A percentile compares a stretch with the other conserved stretches of the same genome.
Conservation (phyloP, 140 eudicot genomes). For the Flaveria floridana region DNA sequence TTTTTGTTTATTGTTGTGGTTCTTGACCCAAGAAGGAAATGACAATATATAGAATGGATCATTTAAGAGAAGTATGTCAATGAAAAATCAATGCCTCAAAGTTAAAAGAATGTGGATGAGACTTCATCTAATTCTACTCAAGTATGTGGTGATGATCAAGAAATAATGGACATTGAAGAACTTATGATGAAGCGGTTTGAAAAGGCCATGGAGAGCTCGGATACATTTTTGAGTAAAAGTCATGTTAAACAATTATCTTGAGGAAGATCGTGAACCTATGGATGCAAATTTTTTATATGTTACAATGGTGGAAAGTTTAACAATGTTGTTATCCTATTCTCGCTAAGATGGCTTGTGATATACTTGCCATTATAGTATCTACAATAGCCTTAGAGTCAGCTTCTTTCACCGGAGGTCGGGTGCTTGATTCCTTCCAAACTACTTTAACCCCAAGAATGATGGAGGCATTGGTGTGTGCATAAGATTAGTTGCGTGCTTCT, state of each 20-base stretch:
- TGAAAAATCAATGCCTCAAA: neutral
- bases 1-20: conserved; percentile 10
- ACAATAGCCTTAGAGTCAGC: neutral
- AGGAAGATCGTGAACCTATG: neutral
- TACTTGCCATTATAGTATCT: neutral
- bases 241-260: neutral
- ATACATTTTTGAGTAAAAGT: neutral
- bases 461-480: neutral
- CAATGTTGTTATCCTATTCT: neutral
- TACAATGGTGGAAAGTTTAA: neutral
- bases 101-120: neutral
- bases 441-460: neutral
- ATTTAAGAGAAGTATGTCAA: neutral
- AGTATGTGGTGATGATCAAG: neutral
- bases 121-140: conserved; percentile 4
- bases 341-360: too few relatives aligned
- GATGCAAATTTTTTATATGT: neutral
- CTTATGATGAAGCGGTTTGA: neutral
- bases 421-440: neutral
- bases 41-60: conserved; percentile 17
- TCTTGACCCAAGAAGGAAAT: conserved; percentile 13
- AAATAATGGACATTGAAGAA: neutral
- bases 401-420: neutral
- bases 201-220: neutral
- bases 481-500: neutral